Evolutionary conservation across 2,329 filamentous ascomycete genomes (phyloP).

Genomic region (Trichoderma koningiopsis): DNA sequence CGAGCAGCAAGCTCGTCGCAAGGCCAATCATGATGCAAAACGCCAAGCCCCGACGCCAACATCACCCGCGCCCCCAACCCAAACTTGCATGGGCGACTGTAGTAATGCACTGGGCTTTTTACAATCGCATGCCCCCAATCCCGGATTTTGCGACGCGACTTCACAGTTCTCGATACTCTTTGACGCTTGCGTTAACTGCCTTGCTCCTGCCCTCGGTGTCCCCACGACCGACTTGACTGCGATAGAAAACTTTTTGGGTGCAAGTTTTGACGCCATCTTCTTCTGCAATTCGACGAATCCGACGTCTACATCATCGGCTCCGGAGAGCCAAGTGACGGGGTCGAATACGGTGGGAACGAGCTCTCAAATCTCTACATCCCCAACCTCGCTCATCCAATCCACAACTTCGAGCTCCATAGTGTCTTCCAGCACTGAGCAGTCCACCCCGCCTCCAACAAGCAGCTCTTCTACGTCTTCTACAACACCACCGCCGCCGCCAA

Average conservation of each 20-base stretch:
- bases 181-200: slow-evolving; percentile 47
- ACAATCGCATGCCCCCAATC: slow-evolving; percentile 49
- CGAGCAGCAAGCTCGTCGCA: slow-evolving; percentile 28
- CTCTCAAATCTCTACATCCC: slow-evolving; percentile 33
- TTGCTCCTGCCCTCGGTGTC: slow-evolving; percentile 34
- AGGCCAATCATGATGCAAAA: slow-evolving; percentile 39
- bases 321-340: slow-evolving; percentile 33
- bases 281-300: slow-evolving; percentile 46
- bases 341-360: slow-evolving; percentile 32
- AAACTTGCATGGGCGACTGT: slow-evolving; percentile 55
- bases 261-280: slow-evolving; percentile 44
- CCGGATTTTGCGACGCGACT: slow-evolving; percentile 46
- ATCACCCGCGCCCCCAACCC: slow-evolving; percentile 42
- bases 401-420: slow-evolving; percentile 6
- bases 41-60: slow-evolving; percentile 47
- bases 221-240: slow-evolving; percentile 32
- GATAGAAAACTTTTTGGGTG: slow-evolving; percentile 41
- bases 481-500: background rate
- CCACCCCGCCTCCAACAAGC: slow-evolving; percentile 10
- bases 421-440: slow-evolving; percentile 2
- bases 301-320: slow-evolving; percentile 25
- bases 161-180: slow-evolving; percentile 48
- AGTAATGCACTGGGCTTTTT: slow-evolving; percentile 53
- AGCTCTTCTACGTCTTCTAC: background rate
- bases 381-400: slow-evolving; percentile 7